Percentiles rank a stretch among this genome's conserved stretches.
These are phyloP conservation scores for Verticillium albo-atrum DNA, from an alignment of 2,329 filamentous ascomycete species.

Conservation along the genomic window DNA sequence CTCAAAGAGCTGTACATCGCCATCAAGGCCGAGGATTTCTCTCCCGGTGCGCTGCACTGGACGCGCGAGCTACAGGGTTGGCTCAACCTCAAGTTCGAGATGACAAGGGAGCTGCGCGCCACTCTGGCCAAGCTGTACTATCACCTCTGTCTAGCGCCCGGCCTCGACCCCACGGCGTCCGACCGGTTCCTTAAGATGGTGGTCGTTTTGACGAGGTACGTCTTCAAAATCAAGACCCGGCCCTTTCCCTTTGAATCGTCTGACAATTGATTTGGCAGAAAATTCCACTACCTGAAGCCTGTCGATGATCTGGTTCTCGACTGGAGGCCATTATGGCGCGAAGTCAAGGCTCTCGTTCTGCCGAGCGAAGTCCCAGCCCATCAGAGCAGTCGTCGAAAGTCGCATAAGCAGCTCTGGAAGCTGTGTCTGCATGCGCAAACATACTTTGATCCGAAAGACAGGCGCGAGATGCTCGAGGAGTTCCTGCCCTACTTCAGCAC, in stretches of 20 bases:
- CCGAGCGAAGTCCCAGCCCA: slow-evolving; percentile 74
- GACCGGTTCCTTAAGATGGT: slow-evolving; percentile 98
- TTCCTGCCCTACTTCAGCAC: slow-evolving; percentile 86
- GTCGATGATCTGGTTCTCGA: slow-evolving; percentile 86
- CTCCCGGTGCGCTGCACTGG: slow-evolving; percentile 92
- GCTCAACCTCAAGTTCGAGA: slow-evolving; percentile 96
- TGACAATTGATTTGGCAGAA: slow-evolving; percentile 44
- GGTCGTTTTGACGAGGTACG: slow-evolving; percentile 87
- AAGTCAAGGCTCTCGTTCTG: slow-evolving; percentile 85
- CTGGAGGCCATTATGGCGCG: slow-evolving; percentile 89
- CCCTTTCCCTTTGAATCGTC: slow-evolving; percentile 2
- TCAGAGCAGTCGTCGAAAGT: slow-evolving; percentile 50
- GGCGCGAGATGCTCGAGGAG: slow-evolving; percentile 76
- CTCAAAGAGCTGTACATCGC: slow-evolving; percentile 91
- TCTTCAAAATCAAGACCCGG: slow-evolving; percentile 13
- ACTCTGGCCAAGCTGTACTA: slow-evolving; percentile 90
- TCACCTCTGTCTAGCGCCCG: slow-evolving; percentile 84
- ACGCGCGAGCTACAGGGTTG: slow-evolving; percentile 93
- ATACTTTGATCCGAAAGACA: slow-evolving; percentile 87
- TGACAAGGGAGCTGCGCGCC: slow-evolving; percentile 76
- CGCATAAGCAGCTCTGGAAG: slow-evolving; percentile 69
- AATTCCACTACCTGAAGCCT: slow-evolving; percentile 91
- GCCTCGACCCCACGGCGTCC: slow-evolving; percentile 73
- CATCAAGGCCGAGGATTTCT: slow-evolving; percentile 88
- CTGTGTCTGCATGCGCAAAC: slow-evolving; percentile 85